Evolutionary conservation across 805 yeast species (phyloP).

Genomic region (Saccharomycopsis oosterbeekiorum): DNA sequence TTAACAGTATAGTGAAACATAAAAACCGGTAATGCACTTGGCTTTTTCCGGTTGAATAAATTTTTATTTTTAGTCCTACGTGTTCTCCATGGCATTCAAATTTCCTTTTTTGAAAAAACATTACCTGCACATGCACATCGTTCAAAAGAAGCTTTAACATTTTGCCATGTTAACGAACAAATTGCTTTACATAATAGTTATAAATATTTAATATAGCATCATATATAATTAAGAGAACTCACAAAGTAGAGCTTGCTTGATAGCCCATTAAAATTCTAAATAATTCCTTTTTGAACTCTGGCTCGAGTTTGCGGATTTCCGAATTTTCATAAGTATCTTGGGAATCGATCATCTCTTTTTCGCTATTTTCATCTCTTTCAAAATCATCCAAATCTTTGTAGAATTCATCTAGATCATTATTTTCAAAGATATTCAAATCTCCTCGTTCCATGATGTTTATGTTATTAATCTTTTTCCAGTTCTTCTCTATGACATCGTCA

Average conservation of each 20-base stretch:
- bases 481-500: conserved; percentile 28
- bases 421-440: conserved; percentile 26
- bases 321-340: neutral
- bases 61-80: neutral
- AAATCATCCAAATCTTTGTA: conserved; percentile 6
- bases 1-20: too few relatives aligned
- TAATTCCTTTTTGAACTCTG: conserved; percentile 1
- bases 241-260: neutral
- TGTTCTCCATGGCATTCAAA: neutral
- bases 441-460: conserved; percentile 32
- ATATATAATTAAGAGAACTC: neutral
- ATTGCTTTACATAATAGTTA: too few relatives aligned
- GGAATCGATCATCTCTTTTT: neutral
- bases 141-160: neutral
- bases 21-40: too few relatives aligned
- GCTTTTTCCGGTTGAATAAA: neutral
- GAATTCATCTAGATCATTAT: conserved; percentile 8
- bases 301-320: neutral
- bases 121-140: neutral
- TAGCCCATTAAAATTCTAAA: neutral
- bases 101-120: neutral
- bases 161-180: neutral
- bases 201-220: too few relatives aligned
- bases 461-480: conserved; percentile 36
- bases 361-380: conserved; percentile 1